Conservation (phyloP, 2,329 filamentous ascomycete species). For the Ophiocordyceps unilateralis region DNA sequence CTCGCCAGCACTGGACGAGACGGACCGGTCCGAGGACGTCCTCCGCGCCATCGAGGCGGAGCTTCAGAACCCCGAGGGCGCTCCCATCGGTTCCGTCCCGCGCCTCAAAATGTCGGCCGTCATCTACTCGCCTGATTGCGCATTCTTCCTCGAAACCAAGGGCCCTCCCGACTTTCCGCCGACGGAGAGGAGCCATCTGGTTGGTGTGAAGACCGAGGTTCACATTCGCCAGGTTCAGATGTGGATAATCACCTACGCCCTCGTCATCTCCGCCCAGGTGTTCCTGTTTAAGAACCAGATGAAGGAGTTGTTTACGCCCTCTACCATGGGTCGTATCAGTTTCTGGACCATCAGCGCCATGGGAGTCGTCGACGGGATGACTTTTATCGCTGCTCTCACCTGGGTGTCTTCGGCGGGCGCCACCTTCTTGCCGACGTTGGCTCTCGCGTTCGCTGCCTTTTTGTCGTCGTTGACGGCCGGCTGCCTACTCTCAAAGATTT, state of each 20-base stretch:
- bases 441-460: constrained; percentile 32
- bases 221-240: constrained; percentile 37
- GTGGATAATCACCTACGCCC: constrained; percentile 39
- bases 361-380: constrained; percentile 43
- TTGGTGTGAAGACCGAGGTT: constrained; percentile 43
- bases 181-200: constrained; percentile 34
- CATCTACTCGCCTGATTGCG: constrained; percentile 51
- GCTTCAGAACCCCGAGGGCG: constrained; percentile 42
- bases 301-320: constrained; percentile 49
- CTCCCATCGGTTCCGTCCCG: constrained; percentile 36
- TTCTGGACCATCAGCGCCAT: constrained; percentile 45
- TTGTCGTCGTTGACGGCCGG: constrained; percentile 39
- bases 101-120: constrained; percentile 44
- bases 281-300: constrained; percentile 46
- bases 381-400: constrained; percentile 36
- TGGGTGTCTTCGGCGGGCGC: constrained; percentile 38
- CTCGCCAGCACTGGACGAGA: constrained; percentile 14
- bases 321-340: constrained; percentile 48
- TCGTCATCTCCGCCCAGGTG: constrained; percentile 42
- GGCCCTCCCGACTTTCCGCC: constrained; percentile 39
- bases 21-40: constrained; percentile 17
- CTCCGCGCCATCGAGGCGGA: constrained; percentile 43
- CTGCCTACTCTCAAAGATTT: constrained; percentile 41
- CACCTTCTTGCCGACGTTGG: constrained; percentile 37
- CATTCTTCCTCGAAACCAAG: constrained; percentile 47